Conservation (phyloP, 2,329 filamentous ascomycete species). For the Fusarium longipes region DNA sequence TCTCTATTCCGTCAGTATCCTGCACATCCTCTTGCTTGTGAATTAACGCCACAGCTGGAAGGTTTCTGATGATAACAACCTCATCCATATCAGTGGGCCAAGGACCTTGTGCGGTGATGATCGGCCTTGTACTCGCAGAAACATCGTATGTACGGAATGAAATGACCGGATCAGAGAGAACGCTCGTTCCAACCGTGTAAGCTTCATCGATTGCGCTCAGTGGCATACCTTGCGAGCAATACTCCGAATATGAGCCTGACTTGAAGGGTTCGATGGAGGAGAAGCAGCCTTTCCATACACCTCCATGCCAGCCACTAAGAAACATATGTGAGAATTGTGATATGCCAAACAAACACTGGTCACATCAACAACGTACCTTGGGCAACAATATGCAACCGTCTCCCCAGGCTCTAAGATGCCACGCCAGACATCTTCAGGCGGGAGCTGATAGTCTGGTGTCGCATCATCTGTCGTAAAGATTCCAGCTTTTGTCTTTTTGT, state of each 20-base stretch:
- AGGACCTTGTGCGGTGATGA: not conserved
- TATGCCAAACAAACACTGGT: not conserved
- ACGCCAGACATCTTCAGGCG: not conserved
- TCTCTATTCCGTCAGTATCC: not conserved
- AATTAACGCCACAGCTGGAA: constrained; percentile 29
- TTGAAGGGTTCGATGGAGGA: constrained; percentile 12
- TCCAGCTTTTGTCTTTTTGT: not conserved
- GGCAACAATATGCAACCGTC: constrained; percentile 41
- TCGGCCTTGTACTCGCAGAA: not conserved
- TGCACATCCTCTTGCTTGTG: constrained; percentile 20
- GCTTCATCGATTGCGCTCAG: not conserved
- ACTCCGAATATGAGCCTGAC: not conserved
- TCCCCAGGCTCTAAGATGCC: constrained; percentile 19
- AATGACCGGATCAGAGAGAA: not conserved
- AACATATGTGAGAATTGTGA: not conserved
- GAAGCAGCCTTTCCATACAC: constrained; percentile 7
- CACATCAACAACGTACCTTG: constrained; percentile 16
- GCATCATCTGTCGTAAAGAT: constrained; percentile 14
- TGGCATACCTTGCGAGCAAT: not conserved
- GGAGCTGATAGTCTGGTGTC: not conserved
- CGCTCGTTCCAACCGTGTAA: not conserved
- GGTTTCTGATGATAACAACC: not conserved
- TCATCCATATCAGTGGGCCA: not conserved
- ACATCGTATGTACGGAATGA: not conserved
- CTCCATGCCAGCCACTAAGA: constrained; percentile 30